Evolutionary conservation across 2,329 filamentous ascomycete species (phyloP).

Genomic region (Helminthosporium solani): DNA sequence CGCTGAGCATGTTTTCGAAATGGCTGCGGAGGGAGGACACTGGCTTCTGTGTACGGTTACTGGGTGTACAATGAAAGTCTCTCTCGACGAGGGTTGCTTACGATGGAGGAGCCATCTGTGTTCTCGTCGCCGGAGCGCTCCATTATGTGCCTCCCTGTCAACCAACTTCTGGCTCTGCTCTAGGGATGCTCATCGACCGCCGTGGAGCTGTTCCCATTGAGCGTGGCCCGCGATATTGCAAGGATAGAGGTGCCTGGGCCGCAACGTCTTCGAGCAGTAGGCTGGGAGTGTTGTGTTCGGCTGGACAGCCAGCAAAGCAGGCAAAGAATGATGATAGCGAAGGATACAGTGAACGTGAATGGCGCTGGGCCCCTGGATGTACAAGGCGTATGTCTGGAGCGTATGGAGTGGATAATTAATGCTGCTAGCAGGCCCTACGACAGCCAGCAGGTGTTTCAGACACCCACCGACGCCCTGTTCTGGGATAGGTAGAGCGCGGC

Average conservation of each 20-base stretch:
- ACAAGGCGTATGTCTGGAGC: too few relatives aligned
- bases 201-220: slow-evolving; percentile 33
- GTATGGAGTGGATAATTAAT: not conserved
- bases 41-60: slow-evolving; percentile 59
- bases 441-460: slow-evolving; percentile 25
- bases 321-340: slow-evolving; percentile 7
- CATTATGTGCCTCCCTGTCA: slow-evolving; percentile 39
- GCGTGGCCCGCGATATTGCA: slow-evolving; percentile 19
- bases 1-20: slow-evolving; percentile 72
- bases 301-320: slow-evolving; percentile 7
- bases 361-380: not conserved
- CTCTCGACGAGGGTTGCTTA: slow-evolving; percentile 44
- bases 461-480: not conserved
- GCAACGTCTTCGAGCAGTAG: slow-evolving; percentile 22
- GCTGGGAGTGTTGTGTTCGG: slow-evolving; percentile 6
- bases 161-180: slow-evolving; percentile 33
- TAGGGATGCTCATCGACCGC: slow-evolving; percentile 38
- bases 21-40: slow-evolving; percentile 79
- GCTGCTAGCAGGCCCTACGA: slow-evolving; percentile 2
- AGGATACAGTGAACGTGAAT: slow-evolving; percentile 1
- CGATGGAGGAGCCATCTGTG: slow-evolving; percentile 75
- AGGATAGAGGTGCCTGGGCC: slow-evolving; percentile 9
- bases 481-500: not conserved
- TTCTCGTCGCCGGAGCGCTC: slow-evolving; percentile 52
- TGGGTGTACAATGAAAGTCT: not conserved